These are phyloP conservation scores for Closterium sp. DNA, from an alignment of 139 green algal genomes.

Conservation along the genomic window DNA sequence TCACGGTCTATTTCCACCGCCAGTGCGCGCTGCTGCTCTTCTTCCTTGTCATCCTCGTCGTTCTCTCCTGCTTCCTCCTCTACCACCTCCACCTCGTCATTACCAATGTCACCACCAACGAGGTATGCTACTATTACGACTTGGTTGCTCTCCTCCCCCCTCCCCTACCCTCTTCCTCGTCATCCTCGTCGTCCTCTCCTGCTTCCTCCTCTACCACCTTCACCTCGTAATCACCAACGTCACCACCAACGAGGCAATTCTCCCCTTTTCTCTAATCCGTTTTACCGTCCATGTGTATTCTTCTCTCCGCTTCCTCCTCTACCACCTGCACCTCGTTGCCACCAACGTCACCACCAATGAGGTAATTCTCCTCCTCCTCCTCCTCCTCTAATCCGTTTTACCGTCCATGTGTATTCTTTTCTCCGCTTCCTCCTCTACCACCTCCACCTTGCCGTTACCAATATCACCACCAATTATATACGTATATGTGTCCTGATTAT, in stretches of 20 bases:
- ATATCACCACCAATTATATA: too few relatives aligned
- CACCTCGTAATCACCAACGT: too few relatives aligned
- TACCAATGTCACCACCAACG: constrained; percentile 35
- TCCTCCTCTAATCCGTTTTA: neutral
- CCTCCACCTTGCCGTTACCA: neutral
- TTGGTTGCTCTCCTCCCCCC: neutral
- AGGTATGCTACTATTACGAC: neutral
- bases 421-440: constrained; percentile 1
- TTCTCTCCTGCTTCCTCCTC: constrained; percentile 27
- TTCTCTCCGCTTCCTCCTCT: constrained; percentile 26
- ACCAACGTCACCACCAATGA: constrained; percentile 39
- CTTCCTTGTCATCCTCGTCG: constrained; percentile 17
- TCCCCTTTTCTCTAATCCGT: too few relatives aligned
- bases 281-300: too few relatives aligned
- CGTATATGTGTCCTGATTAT: neutral
- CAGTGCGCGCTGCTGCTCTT: neutral
- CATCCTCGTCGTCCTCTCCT: constrained; percentile 6
- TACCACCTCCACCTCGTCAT: constrained; percentile 34
- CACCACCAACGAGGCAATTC: neutral
- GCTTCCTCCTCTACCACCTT: neutral
- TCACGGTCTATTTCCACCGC: neutral
- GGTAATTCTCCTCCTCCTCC: neutral
- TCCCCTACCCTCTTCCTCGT: neutral
- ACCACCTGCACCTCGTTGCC: constrained; percentile 15
- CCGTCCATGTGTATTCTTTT: neutral